These are phyloP conservation scores for Withania somnifera DNA, from an alignment of 305 asterid genomes.

Conservation along the genomic window DNA sequence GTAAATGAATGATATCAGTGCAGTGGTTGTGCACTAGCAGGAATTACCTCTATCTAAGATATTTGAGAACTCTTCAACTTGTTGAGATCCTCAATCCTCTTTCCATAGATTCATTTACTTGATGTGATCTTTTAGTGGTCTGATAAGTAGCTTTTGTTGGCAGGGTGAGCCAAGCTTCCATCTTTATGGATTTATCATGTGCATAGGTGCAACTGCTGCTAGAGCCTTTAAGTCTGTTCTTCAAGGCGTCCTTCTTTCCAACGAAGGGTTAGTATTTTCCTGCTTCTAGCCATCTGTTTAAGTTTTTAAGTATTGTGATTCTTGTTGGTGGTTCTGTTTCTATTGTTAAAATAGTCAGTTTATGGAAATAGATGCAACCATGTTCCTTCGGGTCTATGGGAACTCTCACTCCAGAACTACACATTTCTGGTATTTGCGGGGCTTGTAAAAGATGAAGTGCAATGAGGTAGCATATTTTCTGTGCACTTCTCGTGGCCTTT, in stretches of 20 bases:
- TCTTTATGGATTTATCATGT: constrained; percentile 84
- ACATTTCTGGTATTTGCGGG: neutral
- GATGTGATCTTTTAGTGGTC: neutral
- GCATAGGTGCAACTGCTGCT: constrained; percentile 89
- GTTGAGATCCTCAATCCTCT: neutral
- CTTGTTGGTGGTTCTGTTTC: neutral
- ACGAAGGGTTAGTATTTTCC: constrained; percentile 51
- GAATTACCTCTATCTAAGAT: neutral
- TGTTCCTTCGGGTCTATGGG: neutral
- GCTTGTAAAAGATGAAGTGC: neutral
- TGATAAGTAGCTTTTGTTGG: constrained; percentile 14
- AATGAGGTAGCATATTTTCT: neutral
- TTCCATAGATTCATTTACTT: neutral
- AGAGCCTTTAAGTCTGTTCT: constrained; percentile 97
- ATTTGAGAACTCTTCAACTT: neutral
- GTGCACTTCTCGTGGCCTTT: neutral
- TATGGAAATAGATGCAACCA: neutral
- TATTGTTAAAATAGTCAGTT: neutral
- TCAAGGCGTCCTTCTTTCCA: constrained; percentile 83
- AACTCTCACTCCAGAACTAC: neutral
- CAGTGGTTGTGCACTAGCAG: neutral
- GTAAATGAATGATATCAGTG: neutral
- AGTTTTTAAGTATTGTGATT: neutral
- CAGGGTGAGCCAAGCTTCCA: constrained; percentile 98
- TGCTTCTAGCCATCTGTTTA: neutral